phyloP scores from a whole-genome alignment of 2,329 filamentous ascomycete genomes.

The Diaporthe sp. region DNA sequence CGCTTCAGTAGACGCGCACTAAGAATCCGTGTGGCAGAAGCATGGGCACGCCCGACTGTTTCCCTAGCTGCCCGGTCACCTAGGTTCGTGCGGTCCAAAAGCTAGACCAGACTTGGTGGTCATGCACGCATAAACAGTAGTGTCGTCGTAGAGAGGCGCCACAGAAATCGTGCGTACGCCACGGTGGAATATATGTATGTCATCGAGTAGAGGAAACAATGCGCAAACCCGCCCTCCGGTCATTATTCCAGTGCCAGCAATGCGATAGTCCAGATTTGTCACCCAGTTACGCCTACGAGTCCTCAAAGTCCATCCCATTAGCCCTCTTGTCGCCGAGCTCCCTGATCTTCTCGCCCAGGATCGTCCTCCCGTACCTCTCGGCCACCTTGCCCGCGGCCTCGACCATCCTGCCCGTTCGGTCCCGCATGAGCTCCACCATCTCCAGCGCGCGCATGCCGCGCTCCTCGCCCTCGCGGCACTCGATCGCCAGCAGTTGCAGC shows the following conservation, averaged over 20 bases:
- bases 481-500: conserved; percentile 87
- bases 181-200: neutral
- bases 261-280: neutral
- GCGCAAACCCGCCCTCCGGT: neutral
- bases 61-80: neutral
- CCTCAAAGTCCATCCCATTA: conserved; percentile 63
- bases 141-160: neutral
- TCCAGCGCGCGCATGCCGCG: conserved; percentile 95
- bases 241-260: neutral
- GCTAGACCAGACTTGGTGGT: neutral
- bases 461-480: conserved; percentile 94
- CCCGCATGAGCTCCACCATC: conserved; percentile 87
- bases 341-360: conserved; percentile 91
- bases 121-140: neutral
- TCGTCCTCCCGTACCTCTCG: conserved; percentile 82
- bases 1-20: neutral
- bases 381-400: conserved; percentile 93
- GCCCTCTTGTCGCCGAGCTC: conserved; percentile 82
- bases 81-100: neutral
- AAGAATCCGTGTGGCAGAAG: neutral
- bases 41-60: neutral
- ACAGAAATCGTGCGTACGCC: neutral
- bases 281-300: neutral
- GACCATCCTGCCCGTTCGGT: conserved; percentile 88
- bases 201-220: neutral